Evolutionary conservation across 176 grass and related monocot genomes (phyloP), one percentile per base, ranked within the genome.

Genomic region (Typha latifolia): DNA sequence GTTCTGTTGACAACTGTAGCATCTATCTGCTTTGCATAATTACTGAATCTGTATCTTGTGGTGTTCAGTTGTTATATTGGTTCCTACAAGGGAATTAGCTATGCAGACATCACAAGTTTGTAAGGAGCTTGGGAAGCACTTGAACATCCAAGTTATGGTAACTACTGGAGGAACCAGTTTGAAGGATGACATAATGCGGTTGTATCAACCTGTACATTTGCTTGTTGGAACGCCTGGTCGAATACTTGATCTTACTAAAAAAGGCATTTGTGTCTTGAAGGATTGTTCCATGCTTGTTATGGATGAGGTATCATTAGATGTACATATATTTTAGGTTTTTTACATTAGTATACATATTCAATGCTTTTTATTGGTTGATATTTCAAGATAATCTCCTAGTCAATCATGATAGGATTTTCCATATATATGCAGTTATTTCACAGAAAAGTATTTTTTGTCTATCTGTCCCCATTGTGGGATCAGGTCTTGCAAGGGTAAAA

Each of bases 51-150:
- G 9, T 69, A 34, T 29, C 29, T 61, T 71, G 43, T 87, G 51
- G 49, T 82, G 26, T 83, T 48, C 71, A 96, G 91, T 85, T 69
- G 87, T 91, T 51, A 96, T 96, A 78, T 86, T 96, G 77, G 87
- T 96, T 21, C 91, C 91, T 21, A 96, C 87, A 66, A 90, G 91
- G 69, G 91, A 96, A 63, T 65, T 96, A 70, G 91, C 91, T 47
- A 69, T 96, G 48, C 91, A 96, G 76, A 96, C 91, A 66, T 96
- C 91, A 15, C 87, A 96, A 88, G 87, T 96, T 59, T 96, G 91
- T 68, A 96, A 96, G 56, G 91, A 96, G 61, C 82, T 96, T 71
- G 91, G 87, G 50, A 96, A 96, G 68, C 84, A 96, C 65, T 63
- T 96, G 49, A 85, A 86, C 16, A 91, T 96, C 62, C 61, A 96